Evolutionary conservation across 352 stramenopile species (phyloP).

Genomic region (Pythium monospermum): DNA sequence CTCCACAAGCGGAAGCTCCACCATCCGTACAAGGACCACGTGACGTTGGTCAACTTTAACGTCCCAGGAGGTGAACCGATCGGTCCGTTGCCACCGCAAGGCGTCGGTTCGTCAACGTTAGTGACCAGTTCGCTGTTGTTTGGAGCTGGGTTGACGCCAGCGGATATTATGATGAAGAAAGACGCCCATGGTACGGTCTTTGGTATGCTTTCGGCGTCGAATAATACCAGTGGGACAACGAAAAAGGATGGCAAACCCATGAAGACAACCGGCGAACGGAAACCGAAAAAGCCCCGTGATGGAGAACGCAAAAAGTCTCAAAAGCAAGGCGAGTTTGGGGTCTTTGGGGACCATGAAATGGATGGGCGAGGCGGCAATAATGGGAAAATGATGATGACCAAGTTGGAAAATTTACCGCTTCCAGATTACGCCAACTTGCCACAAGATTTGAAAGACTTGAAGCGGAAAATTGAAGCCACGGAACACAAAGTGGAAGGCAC

Average conservation of each 20-base stretch:
- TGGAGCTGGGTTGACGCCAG: conserved; percentile 9
- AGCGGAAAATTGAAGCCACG: conserved; percentile 81
- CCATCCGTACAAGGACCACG: conserved; percentile 81
- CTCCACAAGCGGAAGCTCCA: conserved; percentile 80
- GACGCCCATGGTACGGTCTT: not conserved
- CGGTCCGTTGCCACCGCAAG: conserved; percentile 10
- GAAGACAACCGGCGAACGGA: conserved; percentile 20
- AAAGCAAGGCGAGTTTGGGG: conserved; percentile 11
- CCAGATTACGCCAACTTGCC: conserved; percentile 72
- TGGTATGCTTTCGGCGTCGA: conserved; percentile 5
- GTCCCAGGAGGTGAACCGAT: conserved; percentile 34
- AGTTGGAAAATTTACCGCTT: conserved; percentile 55
- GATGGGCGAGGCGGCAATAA: not conserved
- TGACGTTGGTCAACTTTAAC: conserved; percentile 83
- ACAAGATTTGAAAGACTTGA: conserved; percentile 76
- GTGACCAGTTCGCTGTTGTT: conserved; percentile 11
- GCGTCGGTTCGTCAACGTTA: not conserved
- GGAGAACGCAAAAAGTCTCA: conserved; percentile 15
- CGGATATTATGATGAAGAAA: conserved; percentile 7
- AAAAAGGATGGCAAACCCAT: no score
- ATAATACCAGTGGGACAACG: conserved; percentile 18
- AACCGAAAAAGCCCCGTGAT: conserved; percentile 20
- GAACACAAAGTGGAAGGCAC: conserved; percentile 83
- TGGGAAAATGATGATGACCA: conserved; percentile 22
- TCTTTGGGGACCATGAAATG: conserved; percentile 16